phyloP scores from a whole-genome alignment of 805 yeast genomes.

The Priceomyces carsonii region DNA sequence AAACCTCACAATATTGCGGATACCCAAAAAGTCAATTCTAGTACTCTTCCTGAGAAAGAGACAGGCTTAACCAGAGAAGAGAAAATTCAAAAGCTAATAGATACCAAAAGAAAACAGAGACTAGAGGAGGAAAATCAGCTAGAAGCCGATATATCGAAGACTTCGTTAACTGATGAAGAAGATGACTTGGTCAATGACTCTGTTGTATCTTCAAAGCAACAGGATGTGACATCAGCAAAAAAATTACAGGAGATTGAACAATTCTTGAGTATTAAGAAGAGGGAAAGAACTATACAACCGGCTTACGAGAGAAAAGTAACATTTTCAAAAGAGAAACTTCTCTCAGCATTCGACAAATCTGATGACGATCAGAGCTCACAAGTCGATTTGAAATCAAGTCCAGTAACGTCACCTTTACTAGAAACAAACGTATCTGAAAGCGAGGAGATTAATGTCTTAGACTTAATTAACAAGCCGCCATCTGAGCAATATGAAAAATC shows the following conservation, averaged over 20 bases:
- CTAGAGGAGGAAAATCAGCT: constrained; percentile 15
- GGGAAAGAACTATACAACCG: constrained; percentile 32
- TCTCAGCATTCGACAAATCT: constrained; percentile 34
- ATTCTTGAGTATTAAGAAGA: constrained; percentile 34
- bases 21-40: background rate
- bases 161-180: constrained; percentile 42
- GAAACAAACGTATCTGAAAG: constrained; percentile 9
- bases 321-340: constrained; percentile 31
- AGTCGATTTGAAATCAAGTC: constrained; percentile 22
- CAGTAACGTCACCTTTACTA: constrained; percentile 32
- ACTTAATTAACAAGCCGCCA: constrained; percentile 9
- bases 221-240: constrained; percentile 12
- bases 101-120: constrained; percentile 7
- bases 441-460: constrained; percentile 12
- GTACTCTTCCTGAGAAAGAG: no score
- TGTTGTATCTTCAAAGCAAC: constrained; percentile 18
- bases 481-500: background rate
- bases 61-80: constrained; percentile 15
- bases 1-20: background rate
- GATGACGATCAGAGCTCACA: constrained; percentile 14
- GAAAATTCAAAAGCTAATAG: constrained; percentile 18
- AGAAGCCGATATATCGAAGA: constrained; percentile 32
- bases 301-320: constrained; percentile 22
- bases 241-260: constrained; percentile 33
- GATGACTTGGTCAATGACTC: constrained; percentile 28